phyloP scores from a whole-genome alignment of 768 basidiomycete genomes.

The Rhodosporidiobolus odoratus region DNA sequence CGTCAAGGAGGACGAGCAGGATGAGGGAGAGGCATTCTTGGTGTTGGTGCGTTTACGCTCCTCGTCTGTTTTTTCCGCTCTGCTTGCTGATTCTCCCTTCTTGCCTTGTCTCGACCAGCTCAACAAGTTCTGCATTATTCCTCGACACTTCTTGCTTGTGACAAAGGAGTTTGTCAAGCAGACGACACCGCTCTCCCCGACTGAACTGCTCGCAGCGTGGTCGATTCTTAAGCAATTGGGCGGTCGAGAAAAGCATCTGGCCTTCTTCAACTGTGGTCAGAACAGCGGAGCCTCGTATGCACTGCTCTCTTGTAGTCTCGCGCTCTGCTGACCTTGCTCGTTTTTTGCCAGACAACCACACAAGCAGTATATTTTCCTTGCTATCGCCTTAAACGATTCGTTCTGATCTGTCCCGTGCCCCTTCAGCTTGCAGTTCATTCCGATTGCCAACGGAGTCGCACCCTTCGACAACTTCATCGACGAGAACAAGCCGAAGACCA shows the following conservation, averaged over 20 bases:
- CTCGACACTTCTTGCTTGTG: slow-evolving; percentile 77
- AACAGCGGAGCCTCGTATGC: slow-evolving; percentile 31
- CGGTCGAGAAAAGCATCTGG: slow-evolving; percentile 60
- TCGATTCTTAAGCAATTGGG: slow-evolving; percentile 67
- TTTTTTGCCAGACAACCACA: slow-evolving; percentile 24
- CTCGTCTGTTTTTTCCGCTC: background rate
- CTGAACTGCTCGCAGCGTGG: slow-evolving; percentile 73
- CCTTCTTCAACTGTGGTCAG: slow-evolving; percentile 81
- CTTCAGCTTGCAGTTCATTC: slow-evolving; percentile 37
- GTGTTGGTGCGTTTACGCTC: slow-evolving; percentile 57
- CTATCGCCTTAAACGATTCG: background rate
- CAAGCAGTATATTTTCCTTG: slow-evolving; percentile 25
- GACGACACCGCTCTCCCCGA: slow-evolving; percentile 68
- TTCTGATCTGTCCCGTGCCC: background rate
- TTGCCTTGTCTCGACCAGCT: slow-evolving; percentile 51
- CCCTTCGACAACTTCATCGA: slow-evolving; percentile 35
- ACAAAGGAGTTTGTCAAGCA: slow-evolving; percentile 78
- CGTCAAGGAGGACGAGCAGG: slow-evolving; percentile 55
- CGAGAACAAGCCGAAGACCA: slow-evolving; percentile 18
- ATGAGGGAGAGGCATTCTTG: slow-evolving; percentile 59
- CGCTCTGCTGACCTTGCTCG: too few species aligned
- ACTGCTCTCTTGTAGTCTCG: background rate
- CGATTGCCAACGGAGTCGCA: slow-evolving; percentile 27
- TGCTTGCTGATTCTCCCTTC: background rate
- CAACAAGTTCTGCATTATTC: slow-evolving; percentile 80